Percentiles rank a stretch among this genome's conserved stretches.
Conservation (phyloP, 345 rosid genomes). For the Conringia planisiliqua region DNA sequence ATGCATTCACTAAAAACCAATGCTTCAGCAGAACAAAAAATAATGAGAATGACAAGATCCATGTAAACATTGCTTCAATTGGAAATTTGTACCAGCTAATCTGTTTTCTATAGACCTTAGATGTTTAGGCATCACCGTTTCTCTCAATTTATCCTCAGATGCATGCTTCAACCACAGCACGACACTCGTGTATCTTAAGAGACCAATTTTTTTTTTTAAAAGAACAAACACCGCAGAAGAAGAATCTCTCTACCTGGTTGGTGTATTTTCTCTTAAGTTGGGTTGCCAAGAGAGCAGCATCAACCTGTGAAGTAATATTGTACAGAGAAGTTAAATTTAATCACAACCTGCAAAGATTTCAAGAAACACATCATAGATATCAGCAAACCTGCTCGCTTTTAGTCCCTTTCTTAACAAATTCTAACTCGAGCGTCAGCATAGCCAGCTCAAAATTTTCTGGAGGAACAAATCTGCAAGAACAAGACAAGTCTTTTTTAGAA, state of each 20-base stretch:
- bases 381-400: slow-evolving; percentile 73
- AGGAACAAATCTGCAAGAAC: slow-evolving; percentile 59
- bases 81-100: slow-evolving; percentile 15
- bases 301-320: slow-evolving; percentile 50
- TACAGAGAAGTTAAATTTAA: background rate
- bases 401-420: slow-evolving; percentile 89
- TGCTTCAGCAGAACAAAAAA: background rate
- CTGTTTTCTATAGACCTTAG: background rate
- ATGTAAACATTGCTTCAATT: background rate
- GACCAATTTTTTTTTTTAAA: background rate
- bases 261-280: slow-evolving; percentile 75
- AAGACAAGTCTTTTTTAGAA: background rate
- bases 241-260: slow-evolving; percentile 60
- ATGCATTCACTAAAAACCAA: background rate
- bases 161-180: background rate
- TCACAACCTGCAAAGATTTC: background rate
- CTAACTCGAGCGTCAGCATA: slow-evolving; percentile 75
- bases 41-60: background rate
- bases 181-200: background rate
- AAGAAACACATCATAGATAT: slow-evolving; percentile 8
- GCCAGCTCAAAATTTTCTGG: slow-evolving; percentile 77
- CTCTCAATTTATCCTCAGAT: background rate
- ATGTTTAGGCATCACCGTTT: background rate
- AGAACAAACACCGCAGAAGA: background rate
- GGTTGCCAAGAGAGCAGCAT: slow-evolving; percentile 75